Evolutionary conservation across 306 rosid species (phyloP), one percentile per base, ranked within the genome.

Genomic region (Albizia julibrissin): DNA sequence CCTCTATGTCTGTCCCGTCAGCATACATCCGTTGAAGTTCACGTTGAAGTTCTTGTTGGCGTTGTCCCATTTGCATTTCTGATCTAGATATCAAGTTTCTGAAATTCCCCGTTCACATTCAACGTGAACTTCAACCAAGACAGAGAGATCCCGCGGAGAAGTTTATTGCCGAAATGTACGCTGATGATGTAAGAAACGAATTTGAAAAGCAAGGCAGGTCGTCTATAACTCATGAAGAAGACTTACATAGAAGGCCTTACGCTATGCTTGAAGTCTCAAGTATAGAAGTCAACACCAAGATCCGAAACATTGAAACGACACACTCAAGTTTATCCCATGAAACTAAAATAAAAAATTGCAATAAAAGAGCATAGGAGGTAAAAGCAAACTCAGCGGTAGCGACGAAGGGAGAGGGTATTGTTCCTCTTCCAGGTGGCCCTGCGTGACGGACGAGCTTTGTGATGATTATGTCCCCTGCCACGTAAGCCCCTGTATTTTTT

Each of bases 351-450:
- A 76, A 81, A 85, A 81, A 83, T 69, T 76, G 43, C 76, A 65
- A 65, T 3, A 33, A 15, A 65, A 10, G 22, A 16, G 18, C 4
- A 65, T 8, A 58, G 22, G 6, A 18, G 22, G 70, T 33, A 33
- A 31, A 14, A 16, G 12, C 5, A 33, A 77, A 70, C 75, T 87
- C 69, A 87, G 72, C 92, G 92, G 61, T 88, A 90, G 1, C 94
- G 91, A 33, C 88, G 86, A 15, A 90, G 94, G 21, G 92, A 90
- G 37, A 90, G 89, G 65, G 94, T 87, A 82, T 88, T 90, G 90
- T 90, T 90, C 37, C 90, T 83, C 90, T 90, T 90, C 91, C 94
- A 90, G 66, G 86, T 90, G 19, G 94, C 94, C 74, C 91, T 78
- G 78, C 92, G 89, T 39, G 94, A 91, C 7, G 90, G 92, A 58